Evolutionary conservation across 208 protist genomes (phyloP).

Genomic region (Leishmania turanica): DNA sequence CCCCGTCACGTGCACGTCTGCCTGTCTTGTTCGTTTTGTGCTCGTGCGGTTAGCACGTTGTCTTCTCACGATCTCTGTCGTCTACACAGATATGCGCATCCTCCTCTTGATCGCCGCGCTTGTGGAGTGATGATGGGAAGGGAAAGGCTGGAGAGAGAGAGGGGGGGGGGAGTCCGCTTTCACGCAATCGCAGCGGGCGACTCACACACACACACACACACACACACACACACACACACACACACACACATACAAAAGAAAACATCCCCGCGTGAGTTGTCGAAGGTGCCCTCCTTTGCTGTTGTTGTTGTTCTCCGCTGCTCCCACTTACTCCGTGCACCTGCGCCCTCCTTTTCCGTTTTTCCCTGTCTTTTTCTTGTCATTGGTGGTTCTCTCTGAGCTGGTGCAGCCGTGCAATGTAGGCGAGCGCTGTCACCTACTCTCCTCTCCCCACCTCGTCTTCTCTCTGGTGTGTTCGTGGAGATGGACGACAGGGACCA

Average conservation of each 20-base stretch:
- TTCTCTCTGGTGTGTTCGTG: background rate
- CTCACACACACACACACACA: background rate
- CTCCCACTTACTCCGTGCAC: background rate
- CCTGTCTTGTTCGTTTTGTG: background rate
- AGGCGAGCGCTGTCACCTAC: background rate
- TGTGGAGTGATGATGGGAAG: background rate
- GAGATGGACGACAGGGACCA: background rate
- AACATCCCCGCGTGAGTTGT: background rate
- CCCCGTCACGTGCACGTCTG: background rate
- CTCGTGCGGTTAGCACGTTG: background rate
- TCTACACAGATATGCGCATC: background rate
- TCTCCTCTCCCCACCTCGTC: background rate
- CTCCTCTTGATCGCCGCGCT: background rate
- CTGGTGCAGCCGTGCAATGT: background rate
- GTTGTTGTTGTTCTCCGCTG: background rate
- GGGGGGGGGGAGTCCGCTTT: background rate
- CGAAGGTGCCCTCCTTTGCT: background rate
- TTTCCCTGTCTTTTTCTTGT: background rate
- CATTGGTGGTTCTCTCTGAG: background rate
- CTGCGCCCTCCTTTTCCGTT: background rate
- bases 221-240: no score
- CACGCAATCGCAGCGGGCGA: background rate
- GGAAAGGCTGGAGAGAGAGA: background rate
- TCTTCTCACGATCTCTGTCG: background rate
- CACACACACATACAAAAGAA: no score